Evolutionary conservation across 306 rosid species (phyloP).

Genomic region (Myrica gale): DNA sequence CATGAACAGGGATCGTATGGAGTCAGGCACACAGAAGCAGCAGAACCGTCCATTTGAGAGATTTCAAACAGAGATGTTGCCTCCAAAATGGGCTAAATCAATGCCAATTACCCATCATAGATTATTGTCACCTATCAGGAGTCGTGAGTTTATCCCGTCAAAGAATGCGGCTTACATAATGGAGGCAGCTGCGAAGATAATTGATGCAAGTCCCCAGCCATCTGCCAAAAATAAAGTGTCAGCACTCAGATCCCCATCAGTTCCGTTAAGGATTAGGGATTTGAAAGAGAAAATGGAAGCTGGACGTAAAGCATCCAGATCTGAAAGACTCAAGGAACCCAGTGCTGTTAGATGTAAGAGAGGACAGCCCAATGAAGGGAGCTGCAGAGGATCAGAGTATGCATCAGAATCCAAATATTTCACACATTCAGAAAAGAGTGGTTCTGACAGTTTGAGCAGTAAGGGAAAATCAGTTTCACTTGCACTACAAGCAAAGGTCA

Average conservation of each 20-base stretch:
- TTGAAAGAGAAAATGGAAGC: slow-evolving; percentile 75
- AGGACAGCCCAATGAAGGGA: slow-evolving; percentile 38
- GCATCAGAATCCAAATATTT: slow-evolving; percentile 40
- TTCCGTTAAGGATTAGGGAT: slow-evolving; percentile 72
- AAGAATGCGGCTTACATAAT: slow-evolving; percentile 60
- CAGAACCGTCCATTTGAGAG: slow-evolving; percentile 56
- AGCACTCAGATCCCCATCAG: slow-evolving; percentile 55
- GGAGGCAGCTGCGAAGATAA: slow-evolving; percentile 92
- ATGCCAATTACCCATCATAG: slow-evolving; percentile 79
- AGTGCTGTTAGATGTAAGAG: slow-evolving; percentile 31
- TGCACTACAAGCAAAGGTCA: slow-evolving; percentile 44
- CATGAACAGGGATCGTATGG: slow-evolving; percentile 46
- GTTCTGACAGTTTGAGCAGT: slow-evolving; percentile 34
- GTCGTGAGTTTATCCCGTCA: slow-evolving; percentile 55
- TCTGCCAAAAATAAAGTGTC: slow-evolving; percentile 45
- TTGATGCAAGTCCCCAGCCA: slow-evolving; percentile 72
- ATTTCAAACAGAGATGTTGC: slow-evolving; percentile 83
- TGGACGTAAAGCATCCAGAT: slow-evolving; percentile 49
- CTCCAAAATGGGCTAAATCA: slow-evolving; percentile 87
- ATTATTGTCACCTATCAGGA: slow-evolving; percentile 80
- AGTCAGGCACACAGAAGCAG: slow-evolving; percentile 43
- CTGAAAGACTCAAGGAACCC: slow-evolving; percentile 33
- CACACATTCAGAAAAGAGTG: slow-evolving; percentile 39
- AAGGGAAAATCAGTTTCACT: slow-evolving; percentile 59
- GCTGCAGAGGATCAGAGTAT: slow-evolving; percentile 40